Conservation (phyloP, 1,139 yeast genomes). For the Petasospora fabianii region DNA sequence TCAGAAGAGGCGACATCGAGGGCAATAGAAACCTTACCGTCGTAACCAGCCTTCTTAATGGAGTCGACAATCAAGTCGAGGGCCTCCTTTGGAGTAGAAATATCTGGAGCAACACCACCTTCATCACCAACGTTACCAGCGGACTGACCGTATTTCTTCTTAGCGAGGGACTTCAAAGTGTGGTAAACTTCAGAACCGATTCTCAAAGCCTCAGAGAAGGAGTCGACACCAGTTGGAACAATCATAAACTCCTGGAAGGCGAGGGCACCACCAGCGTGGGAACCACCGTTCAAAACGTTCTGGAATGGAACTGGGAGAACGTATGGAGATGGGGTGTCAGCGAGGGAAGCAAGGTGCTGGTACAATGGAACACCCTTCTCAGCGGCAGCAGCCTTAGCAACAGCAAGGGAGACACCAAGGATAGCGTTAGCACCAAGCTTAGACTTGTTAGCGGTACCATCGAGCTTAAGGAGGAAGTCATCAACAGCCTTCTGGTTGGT, state of each 20-base stretch:
- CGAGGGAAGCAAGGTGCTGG: constrained; percentile 73
- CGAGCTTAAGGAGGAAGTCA: constrained; percentile 70
- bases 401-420: constrained; percentile 91
- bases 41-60: constrained; percentile 89
- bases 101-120: constrained; percentile 99
- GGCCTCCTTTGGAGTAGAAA: constrained; percentile 91
- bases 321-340: constrained; percentile 64
- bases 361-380: constrained; percentile 83
- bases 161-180: constrained; percentile 83
- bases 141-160: constrained; percentile 89
- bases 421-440: constrained; percentile 96
- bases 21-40: constrained; percentile 85
- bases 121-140: constrained; percentile 99
- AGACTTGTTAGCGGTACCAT: constrained; percentile 92
- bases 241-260: constrained; percentile 99
- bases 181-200: constrained; percentile 97
- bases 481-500: constrained; percentile 78
- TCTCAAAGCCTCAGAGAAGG: constrained; percentile 91
- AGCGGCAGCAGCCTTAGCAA: constrained; percentile 93
- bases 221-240: constrained; percentile 83
- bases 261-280: constrained; percentile 98
- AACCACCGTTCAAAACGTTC: constrained; percentile 97
- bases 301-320: constrained; percentile 96
- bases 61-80: constrained; percentile 85
- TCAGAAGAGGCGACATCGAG: constrained; percentile 95